Evolutionary conservation across 148 eudicot species (phyloP).

Genomic region (Dianthus caryophyllus): DNA sequence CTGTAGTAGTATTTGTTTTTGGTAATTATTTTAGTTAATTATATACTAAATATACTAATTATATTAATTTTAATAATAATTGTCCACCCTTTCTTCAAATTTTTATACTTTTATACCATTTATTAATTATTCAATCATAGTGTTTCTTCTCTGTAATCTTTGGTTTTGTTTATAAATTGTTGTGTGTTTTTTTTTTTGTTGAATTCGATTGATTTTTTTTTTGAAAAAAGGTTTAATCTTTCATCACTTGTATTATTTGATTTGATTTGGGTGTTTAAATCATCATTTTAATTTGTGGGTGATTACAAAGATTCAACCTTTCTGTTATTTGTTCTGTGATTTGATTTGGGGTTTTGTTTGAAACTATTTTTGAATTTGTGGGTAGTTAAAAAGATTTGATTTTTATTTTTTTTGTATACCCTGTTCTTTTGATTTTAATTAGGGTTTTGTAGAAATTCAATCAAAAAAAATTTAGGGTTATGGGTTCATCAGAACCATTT

Average conservation of each 20-base stretch:
- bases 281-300: background rate
- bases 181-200: background rate
- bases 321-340: background rate
- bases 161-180: background rate
- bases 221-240: slow-evolving; percentile 18
- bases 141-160: background rate
- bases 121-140: slow-evolving; percentile 4
- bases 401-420: too few relatives aligned
- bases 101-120: background rate
- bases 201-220: background rate
- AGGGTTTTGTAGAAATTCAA: background rate
- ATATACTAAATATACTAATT: too few relatives aligned
- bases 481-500: slow-evolving; percentile 56
- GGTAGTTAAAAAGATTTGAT: slow-evolving; percentile 10
- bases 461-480: slow-evolving; percentile 10
- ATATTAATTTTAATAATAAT: background rate
- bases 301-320: background rate
- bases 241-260: background rate
- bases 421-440: slow-evolving; percentile 5
- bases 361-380: background rate
- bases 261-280: slow-evolving; percentile 1
- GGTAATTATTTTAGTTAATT: background rate
- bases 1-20: background rate
- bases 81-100: background rate
- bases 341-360: background rate